Conservation (phyloP, 179 eudicot genomes). For the Nepenthes alata region DNA sequence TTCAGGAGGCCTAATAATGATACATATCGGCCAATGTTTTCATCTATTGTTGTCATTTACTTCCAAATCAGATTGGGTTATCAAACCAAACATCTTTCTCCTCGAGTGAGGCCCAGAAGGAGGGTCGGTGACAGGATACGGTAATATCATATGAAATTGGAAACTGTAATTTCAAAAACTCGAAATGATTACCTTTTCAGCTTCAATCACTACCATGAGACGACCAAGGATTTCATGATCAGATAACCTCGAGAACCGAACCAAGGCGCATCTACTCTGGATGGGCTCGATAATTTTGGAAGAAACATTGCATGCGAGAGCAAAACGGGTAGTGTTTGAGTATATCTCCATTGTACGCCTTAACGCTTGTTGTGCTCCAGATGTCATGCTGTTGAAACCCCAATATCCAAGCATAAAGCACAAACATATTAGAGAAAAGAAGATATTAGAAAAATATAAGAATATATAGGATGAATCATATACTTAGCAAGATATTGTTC, state of each 20-base stretch:
- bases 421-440: not conserved
- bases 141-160: too few relatives aligned
- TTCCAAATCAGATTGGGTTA: too few relatives aligned
- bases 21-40: too few relatives aligned
- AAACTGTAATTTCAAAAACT: not conserved
- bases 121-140: too few relatives aligned
- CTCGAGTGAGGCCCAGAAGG: too few relatives aligned
- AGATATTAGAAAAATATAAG: too few relatives aligned
- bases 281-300: slow-evolving; percentile 92
- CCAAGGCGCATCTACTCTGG: slow-evolving; percentile 98
- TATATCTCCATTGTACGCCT: slow-evolving; percentile 96
- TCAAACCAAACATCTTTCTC: too few relatives aligned
- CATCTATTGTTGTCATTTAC: too few relatives aligned
- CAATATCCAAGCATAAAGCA: not conserved
- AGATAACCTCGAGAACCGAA: slow-evolving; percentile 78
- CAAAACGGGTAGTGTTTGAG: slow-evolving; percentile 91
- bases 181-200: slow-evolving; percentile 51
- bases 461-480: too few relatives aligned
- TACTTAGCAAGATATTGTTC: too few relatives aligned
- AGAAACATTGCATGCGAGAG: slow-evolving; percentile 88
- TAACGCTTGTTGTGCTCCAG: slow-evolving; percentile 96
- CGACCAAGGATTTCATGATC: slow-evolving; percentile 96
- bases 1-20: too few relatives aligned
- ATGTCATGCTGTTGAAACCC: slow-evolving; percentile 61
- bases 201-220: slow-evolving; percentile 76